phyloP scores from a whole-genome alignment of 106 monocot species.

The Ottelia alismoides region DNA sequence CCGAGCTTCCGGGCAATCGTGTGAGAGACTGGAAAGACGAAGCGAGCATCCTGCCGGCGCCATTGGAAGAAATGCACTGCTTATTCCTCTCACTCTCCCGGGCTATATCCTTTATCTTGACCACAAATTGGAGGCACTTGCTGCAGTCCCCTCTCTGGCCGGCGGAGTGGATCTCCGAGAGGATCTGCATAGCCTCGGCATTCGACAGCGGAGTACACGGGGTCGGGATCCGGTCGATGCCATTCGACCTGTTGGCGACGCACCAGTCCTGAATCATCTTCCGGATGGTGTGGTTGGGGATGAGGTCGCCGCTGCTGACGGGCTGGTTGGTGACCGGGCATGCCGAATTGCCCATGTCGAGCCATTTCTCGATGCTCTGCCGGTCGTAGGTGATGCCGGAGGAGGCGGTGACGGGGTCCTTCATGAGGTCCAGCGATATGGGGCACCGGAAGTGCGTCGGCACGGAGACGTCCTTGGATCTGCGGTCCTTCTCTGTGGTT shows the following conservation, averaged over 20 bases:
- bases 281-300: constrained; percentile 27
- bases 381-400: constrained; percentile 92
- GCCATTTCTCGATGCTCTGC: constrained; percentile 66
- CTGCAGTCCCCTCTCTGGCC: background rate
- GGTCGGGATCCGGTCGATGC: constrained; percentile 31
- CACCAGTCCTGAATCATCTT: constrained; percentile 40
- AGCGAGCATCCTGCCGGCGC: constrained; percentile 6
- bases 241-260: constrained; percentile 15
- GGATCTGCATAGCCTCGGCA: background rate
- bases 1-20: background rate
- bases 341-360: constrained; percentile 34
- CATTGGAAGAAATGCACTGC: constrained; percentile 11
- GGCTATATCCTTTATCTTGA: constrained; percentile 5
- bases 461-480: constrained; percentile 9
- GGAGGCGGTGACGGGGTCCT: constrained; percentile 56
- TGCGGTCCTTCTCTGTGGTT: too few species aligned
- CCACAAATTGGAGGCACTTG: constrained; percentile 2
- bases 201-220: constrained; percentile 20
- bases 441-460: constrained; percentile 68
- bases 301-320: constrained; percentile 5
- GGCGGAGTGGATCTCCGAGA: background rate
- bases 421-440: constrained; percentile 77
- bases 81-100: constrained; percentile 33
- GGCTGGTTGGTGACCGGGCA: constrained; percentile 43
- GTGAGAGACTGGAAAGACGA: constrained; percentile 9